A percentile compares a stretch with the other conserved stretches of the same genome.
These are phyloP conservation scores for Aspergillus amoenus DNA, from an alignment of 2,329 filamentous ascomycete species.

Conservation along the genomic window DNA sequence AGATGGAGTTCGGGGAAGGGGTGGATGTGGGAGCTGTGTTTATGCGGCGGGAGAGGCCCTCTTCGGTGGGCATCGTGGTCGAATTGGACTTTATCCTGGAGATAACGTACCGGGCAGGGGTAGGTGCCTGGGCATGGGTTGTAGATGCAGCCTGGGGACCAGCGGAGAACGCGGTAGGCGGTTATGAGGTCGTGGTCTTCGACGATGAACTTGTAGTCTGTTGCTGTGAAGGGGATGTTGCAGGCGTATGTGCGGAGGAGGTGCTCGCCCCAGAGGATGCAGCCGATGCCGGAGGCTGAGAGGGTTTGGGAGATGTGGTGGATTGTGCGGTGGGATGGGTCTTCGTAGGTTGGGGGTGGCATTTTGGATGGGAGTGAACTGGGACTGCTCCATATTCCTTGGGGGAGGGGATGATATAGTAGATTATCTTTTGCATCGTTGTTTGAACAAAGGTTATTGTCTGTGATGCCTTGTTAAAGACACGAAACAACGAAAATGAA, in stretches of 20 bases:
- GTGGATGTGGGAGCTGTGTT: background rate
- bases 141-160: background rate
- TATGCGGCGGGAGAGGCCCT: no score
- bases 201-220: conserved; percentile 3
- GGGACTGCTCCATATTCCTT: background rate
- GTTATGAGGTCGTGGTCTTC: background rate
- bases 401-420: no score
- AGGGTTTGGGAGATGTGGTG: background rate
- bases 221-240: background rate
- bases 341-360: background rate
- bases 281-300: background rate
- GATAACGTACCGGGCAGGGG: background rate
- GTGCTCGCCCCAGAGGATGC: conserved; percentile 1
- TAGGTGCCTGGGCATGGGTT: background rate
- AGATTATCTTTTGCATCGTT: no score
- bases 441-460: no score
- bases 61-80: background rate
- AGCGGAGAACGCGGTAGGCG: background rate
- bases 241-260: background rate
- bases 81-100: background rate
- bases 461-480: no score
- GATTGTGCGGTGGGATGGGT: background rate
- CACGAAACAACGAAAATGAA: no score
- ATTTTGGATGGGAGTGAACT: background rate
- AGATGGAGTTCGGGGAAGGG: background rate